Percentiles rank a stretch among this genome's conserved stretches.
These are phyloP conservation scores for Pythium folliculosum DNA, from an alignment of 352 stramenopile species.

Conservation along the genomic window DNA sequence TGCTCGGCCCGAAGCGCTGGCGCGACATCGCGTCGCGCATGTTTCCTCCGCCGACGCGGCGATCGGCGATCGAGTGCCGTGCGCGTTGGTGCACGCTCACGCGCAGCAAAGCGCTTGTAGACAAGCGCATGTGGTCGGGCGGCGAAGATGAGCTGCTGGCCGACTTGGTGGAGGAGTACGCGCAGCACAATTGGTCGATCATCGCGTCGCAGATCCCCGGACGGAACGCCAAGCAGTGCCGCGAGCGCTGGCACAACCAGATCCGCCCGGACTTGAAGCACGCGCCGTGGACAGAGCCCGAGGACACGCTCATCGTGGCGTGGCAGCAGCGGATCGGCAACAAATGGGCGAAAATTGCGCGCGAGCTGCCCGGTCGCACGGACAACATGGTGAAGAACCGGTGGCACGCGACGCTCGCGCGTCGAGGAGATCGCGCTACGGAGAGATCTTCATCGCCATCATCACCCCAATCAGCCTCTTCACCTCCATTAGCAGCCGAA, in stretches of 20 bases:
- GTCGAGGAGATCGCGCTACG: background rate
- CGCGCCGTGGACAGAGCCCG: constrained; percentile 70
- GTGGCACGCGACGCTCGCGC: constrained; percentile 5
- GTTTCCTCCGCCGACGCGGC: background rate
- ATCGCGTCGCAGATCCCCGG: constrained; percentile 85
- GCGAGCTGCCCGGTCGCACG: constrained; percentile 81
- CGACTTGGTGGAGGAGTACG: constrained; percentile 22
- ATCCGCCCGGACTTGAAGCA: constrained; percentile 90
- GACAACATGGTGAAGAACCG: constrained; percentile 76
- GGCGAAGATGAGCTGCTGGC: constrained; percentile 27
- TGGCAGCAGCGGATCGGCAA: constrained; percentile 62
- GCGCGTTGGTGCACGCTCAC: background rate
- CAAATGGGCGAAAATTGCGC: constrained; percentile 92
- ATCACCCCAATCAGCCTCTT: too few relatives aligned
- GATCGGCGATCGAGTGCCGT: background rate
- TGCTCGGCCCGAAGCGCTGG: constrained; percentile 4
- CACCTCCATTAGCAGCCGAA: too few relatives aligned
- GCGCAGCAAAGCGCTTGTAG: background rate
- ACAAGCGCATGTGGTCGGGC: constrained; percentile 25
- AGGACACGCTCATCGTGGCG: constrained; percentile 51
- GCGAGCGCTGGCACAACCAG: constrained; percentile 91
- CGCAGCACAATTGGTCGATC: constrained; percentile 62
- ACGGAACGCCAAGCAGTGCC: constrained; percentile 89
- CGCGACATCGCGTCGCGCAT: background rate
- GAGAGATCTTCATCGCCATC: too few relatives aligned